A percentile compares a stretch with the other conserved stretches of the same genome.
phyloP scores from a whole-genome alignment of 1,284 basidiomycete species.

The Ustilago curta region DNA sequence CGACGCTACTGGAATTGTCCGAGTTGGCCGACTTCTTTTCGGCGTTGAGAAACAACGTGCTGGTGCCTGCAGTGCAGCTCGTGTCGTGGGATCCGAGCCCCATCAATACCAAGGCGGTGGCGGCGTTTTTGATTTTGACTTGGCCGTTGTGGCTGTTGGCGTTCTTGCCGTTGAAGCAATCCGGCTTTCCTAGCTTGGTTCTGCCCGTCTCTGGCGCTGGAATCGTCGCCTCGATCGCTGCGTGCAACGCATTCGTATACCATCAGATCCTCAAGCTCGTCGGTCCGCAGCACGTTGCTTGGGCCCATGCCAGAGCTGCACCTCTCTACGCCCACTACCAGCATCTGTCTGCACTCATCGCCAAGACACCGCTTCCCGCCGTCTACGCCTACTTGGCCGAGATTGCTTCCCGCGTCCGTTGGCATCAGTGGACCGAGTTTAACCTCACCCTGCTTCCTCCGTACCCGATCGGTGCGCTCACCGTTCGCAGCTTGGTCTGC shows the following conservation, averaged over 20 bases:
- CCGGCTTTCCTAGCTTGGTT: conserved; percentile 39
- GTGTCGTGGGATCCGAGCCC: conserved; percentile 57
- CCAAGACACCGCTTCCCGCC: conserved; percentile 23
- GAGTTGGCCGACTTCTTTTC: conserved; percentile 64
- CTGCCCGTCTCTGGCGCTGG: conserved; percentile 43
- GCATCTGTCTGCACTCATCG: conserved; percentile 16
- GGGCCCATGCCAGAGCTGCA: conserved; percentile 22
- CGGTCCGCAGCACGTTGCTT: conserved; percentile 21
- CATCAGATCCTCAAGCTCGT: conserved; percentile 25
- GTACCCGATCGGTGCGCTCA: conserved; percentile 64
- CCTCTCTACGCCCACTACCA: conserved; percentile 23
- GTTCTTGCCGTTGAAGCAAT: conserved; percentile 53
- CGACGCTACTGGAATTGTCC: conserved; percentile 56
- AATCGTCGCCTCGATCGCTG: conserved; percentile 13
- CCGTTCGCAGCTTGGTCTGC: conserved; percentile 61
- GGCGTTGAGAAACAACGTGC: conserved; percentile 39
- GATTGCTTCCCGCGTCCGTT: conserved; percentile 9
- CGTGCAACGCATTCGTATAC: conserved; percentile 13
- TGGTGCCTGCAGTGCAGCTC: conserved; percentile 51
- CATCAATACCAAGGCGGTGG: conserved; percentile 46
- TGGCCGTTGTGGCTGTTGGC: conserved; percentile 66
- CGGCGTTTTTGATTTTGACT: conserved; percentile 60
- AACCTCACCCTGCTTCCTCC: conserved; percentile 58
- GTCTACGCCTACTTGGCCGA: conserved; percentile 10
- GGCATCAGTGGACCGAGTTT: conserved; percentile 42